Evolutionary conservation across 495 filamentous ascomycete genomes (phyloP).

Genomic region (Antarctomyces pellizariae): DNA sequence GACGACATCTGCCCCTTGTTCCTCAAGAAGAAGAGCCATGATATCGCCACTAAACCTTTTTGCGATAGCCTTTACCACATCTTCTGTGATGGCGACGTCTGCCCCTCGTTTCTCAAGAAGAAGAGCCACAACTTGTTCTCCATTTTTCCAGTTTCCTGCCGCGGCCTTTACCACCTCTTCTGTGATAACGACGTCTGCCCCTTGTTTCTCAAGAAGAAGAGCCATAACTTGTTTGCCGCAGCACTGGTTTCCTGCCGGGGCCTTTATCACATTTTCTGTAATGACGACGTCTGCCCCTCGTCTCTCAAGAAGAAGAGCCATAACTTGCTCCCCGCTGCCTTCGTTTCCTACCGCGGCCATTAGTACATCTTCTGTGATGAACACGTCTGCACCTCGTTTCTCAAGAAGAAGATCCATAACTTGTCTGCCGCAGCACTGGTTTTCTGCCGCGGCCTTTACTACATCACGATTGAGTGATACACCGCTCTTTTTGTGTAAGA

Average conservation of each 20-base stretch:
- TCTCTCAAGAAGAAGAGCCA: slow-evolving; percentile 6
- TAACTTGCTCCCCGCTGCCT: slow-evolving; percentile 2
- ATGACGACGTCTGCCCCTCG: slow-evolving; percentile 3
- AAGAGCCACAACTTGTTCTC: slow-evolving; percentile 7
- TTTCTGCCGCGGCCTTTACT: slow-evolving; percentile 5
- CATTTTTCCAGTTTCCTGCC: slow-evolving; percentile 2
- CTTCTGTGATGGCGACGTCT: slow-evolving; percentile 8
- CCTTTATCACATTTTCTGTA: slow-evolving; percentile 6
- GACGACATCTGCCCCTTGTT: slow-evolving; percentile 5
- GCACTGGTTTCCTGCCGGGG: slow-evolving; percentile 4
- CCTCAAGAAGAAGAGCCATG: slow-evolving; percentile 6
- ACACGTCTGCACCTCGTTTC: slow-evolving; percentile 5
- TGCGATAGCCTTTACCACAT: slow-evolving; percentile 5
- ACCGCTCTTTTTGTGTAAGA: no score
- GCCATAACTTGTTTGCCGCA: slow-evolving; percentile 5
- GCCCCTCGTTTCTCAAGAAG: slow-evolving; percentile 7
- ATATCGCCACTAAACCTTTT: slow-evolving; percentile 5
- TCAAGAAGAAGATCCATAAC: slow-evolving; percentile 8
- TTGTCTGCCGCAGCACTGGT: slow-evolving; percentile 3
- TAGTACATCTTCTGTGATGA: slow-evolving; percentile 8
- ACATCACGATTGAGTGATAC: slow-evolving; percentile 7
- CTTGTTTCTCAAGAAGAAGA: slow-evolving; percentile 4
- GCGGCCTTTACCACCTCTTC: slow-evolving; percentile 5
- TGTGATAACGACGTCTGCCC: slow-evolving; percentile 5
- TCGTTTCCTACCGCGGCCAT: slow-evolving; percentile 6